Percentiles rank a stretch among this genome's conserved stretches.
These are phyloP conservation scores for Sarocladium oryzae DNA, from an alignment of 2,329 filamentous ascomycete species.

Conservation along the genomic window DNA sequence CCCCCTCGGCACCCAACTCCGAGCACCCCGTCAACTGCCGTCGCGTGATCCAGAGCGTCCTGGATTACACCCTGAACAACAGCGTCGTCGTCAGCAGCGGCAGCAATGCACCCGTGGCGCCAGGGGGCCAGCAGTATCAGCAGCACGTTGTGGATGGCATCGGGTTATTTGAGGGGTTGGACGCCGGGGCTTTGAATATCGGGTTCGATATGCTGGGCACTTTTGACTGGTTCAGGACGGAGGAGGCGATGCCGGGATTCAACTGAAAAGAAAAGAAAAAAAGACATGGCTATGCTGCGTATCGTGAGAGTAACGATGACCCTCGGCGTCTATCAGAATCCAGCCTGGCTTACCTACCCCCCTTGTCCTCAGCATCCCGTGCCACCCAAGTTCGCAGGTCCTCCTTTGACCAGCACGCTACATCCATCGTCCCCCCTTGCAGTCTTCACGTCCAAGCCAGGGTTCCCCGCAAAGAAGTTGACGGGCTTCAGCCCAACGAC, in stretches of 20 bases:
- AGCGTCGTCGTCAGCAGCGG: too few species aligned
- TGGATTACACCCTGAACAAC: slow-evolving; percentile 43
- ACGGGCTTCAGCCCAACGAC: slow-evolving; percentile 44
- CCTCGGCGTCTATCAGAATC: too few species aligned
- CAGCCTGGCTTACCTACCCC: too few species aligned
- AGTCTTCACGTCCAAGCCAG: slow-evolving; percentile 41
- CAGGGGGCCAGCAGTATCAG: background rate
- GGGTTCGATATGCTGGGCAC: slow-evolving; percentile 42
- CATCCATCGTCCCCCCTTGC: slow-evolving; percentile 28
- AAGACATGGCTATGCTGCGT: too few species aligned
- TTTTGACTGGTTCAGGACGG: slow-evolving; percentile 36
- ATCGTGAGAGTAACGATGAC: too few species aligned
- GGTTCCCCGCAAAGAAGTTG: slow-evolving; percentile 48
- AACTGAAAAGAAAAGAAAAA: too few species aligned
- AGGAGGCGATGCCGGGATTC: slow-evolving; percentile 10
- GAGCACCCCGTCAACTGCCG: slow-evolving; percentile 37
- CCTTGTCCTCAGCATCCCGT: background rate
- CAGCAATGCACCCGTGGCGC: background rate
- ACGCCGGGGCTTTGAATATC: background rate
- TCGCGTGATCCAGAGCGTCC: slow-evolving; percentile 38
- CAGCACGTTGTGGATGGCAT: background rate
- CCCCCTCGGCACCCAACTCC: slow-evolving; percentile 38
- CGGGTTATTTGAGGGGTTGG: background rate
- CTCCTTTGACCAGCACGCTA: slow-evolving; percentile 20
- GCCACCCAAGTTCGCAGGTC: background rate